Conservation (phyloP, 75 land plant species). For the Pinus albicaulis region DNA sequence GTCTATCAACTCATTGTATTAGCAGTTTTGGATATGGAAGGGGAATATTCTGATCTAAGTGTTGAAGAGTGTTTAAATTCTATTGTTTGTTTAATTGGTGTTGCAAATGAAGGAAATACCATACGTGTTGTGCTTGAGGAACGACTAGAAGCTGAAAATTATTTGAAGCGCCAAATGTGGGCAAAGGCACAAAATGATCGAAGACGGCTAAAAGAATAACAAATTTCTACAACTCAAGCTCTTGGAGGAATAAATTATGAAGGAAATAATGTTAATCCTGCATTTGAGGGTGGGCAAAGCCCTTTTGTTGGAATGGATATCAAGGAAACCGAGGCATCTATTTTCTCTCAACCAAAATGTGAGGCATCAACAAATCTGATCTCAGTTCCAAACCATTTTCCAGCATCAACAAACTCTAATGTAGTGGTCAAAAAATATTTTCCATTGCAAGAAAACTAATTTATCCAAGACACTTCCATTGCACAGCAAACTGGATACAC, state of each 20-base stretch:
- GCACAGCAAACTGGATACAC: constrained; percentile 36
- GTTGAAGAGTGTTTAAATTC: no score
- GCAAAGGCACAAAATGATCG: constrained; percentile 90
- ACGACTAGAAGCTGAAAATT: no score
- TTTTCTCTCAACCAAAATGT: constrained; percentile 14
- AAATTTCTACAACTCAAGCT: constrained; percentile 35
- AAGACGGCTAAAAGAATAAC: constrained; percentile 83
- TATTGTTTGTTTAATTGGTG: no score
- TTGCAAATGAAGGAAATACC: no score
- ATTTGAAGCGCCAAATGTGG: no score
- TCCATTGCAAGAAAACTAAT: constrained; percentile 16
- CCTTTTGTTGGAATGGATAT: constrained; percentile 19
- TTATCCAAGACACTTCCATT: constrained; percentile 20
- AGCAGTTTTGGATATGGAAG: no score
- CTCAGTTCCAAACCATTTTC: constrained; percentile 9
- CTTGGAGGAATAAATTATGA: constrained; percentile 32
- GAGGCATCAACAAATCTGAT: constrained; percentile 13
- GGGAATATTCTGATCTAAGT: no score
- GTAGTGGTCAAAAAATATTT: constrained; percentile 11
- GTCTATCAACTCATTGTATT: no score
- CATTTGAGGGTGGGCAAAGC: constrained; percentile 31
- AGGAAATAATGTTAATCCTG: constrained; percentile 13
- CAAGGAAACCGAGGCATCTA: constrained; percentile 15
- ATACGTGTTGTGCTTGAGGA: no score
- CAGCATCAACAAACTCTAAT: constrained; percentile 7